These are phyloP conservation scores for Trypanosoma conorhini DNA, from an alignment of 208 protist species.

Conservation along the genomic window DNA sequence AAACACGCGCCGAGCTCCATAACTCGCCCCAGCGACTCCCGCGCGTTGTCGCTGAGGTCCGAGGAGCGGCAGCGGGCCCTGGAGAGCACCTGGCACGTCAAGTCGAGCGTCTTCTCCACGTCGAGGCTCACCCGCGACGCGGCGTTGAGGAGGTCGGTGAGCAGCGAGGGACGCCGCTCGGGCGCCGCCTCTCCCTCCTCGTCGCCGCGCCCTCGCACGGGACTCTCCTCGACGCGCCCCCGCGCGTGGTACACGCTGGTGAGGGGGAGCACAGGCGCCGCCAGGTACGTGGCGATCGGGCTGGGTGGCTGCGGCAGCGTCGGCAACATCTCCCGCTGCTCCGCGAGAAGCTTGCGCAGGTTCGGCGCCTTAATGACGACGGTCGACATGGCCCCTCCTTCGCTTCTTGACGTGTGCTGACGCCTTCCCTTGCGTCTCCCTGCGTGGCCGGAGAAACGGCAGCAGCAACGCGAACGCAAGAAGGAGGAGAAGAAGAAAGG, in stretches of 20 bases:
- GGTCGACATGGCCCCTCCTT: conserved; percentile 8
- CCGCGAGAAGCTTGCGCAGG: conserved; percentile 14
- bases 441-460: background rate
- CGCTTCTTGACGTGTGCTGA: background rate
- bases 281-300: conserved; percentile 9
- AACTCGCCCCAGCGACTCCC: conserved; percentile 7
- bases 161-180: background rate
- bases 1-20: conserved; percentile 3
- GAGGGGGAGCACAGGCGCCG: conserved; percentile 3
- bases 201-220: too few relatives aligned
- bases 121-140: conserved; percentile 20
- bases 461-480: background rate
- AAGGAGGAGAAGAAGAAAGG: background rate
- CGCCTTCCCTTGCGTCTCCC: background rate
- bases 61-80: conserved; percentile 5
- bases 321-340: conserved; percentile 10
- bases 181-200: background rate
- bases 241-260: conserved; percentile 28
- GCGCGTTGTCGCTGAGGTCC: conserved; percentile 9
- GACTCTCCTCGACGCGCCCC: conserved; percentile 1
- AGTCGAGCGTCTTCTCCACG: conserved; percentile 30
- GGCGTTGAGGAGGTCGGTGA: conserved; percentile 18
- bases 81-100: conserved; percentile 21
- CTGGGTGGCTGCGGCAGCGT: conserved; percentile 5
- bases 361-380: conserved; percentile 28